Conservation (phyloP, 805 yeast genomes). For the Zygosaccharomyces siamensis region DNA sequence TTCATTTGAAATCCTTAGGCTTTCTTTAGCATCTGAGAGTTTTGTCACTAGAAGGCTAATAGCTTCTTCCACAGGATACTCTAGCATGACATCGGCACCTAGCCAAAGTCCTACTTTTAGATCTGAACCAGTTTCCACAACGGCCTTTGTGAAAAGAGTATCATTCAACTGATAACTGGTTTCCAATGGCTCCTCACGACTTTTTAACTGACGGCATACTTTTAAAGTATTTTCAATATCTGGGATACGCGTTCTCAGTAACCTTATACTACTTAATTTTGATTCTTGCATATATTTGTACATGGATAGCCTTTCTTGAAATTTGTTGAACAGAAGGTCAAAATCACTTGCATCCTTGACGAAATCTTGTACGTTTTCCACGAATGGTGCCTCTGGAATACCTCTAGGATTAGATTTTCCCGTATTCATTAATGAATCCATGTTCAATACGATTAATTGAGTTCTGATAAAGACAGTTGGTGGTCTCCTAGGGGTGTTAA, state of each 20-base stretch:
- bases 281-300: constrained; percentile 77
- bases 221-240: constrained; percentile 83
- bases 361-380: constrained; percentile 73
- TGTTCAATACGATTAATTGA: constrained; percentile 7
- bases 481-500: background rate
- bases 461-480: background rate
- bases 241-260: constrained; percentile 62
- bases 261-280: constrained; percentile 26
- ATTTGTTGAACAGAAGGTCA: constrained; percentile 60
- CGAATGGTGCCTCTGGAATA: constrained; percentile 93
- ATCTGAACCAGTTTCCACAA: constrained; percentile 49
- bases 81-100: constrained; percentile 98
- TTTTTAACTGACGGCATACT: constrained; percentile 57
- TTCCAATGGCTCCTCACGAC: constrained; percentile 47
- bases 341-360: constrained; percentile 67
- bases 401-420: constrained; percentile 81
- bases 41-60: constrained; percentile 59
- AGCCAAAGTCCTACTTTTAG: constrained; percentile 79
- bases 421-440: constrained; percentile 41
- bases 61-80: constrained; percentile 88
- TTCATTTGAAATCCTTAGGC: constrained; percentile 60
- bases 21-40: constrained; percentile 56
- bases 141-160: constrained; percentile 82
- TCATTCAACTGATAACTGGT: constrained; percentile 92
- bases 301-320: constrained; percentile 85